phyloP scores from a whole-genome alignment of 345 rosid genomes.

The Syzygium oleosum region DNA sequence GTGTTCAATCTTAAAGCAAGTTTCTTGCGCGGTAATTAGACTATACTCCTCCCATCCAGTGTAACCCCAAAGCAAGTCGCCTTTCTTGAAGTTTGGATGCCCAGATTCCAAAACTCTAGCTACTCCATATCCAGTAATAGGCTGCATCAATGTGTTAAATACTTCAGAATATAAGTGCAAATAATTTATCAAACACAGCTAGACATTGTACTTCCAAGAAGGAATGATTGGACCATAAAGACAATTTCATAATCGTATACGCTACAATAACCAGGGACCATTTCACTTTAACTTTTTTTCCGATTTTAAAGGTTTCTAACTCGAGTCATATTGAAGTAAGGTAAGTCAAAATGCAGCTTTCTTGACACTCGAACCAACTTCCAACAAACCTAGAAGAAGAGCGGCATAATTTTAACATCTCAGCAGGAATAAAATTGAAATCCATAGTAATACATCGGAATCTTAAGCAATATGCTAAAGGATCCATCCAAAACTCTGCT shows the following conservation, averaged over 20 bases:
- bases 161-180: not conserved
- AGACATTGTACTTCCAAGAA: not conserved
- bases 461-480: not conserved
- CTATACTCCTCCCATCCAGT: constrained; percentile 71
- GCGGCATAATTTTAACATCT: not conserved
- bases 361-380: not conserved
- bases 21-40: constrained; percentile 18
- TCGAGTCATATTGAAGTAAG: not conserved
- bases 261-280: not conserved
- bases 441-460: not conserved
- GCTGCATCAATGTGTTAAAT: constrained; percentile 22
- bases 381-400: not conserved
- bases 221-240: not conserved
- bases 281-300: not conserved
- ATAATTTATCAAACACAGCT: not conserved
- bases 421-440: not conserved
- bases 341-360: not conserved
- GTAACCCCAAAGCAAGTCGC: constrained; percentile 47
- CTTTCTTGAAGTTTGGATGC: constrained; percentile 42
- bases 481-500: not conserved
- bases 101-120: constrained; percentile 44
- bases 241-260: not conserved
- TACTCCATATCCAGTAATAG: constrained; percentile 48
- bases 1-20: constrained; percentile 33
- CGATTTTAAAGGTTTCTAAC: not conserved